Conservation (phyloP, 2,329 filamentous ascomycete genomes). For the Colletotrichum navitas region DNA sequence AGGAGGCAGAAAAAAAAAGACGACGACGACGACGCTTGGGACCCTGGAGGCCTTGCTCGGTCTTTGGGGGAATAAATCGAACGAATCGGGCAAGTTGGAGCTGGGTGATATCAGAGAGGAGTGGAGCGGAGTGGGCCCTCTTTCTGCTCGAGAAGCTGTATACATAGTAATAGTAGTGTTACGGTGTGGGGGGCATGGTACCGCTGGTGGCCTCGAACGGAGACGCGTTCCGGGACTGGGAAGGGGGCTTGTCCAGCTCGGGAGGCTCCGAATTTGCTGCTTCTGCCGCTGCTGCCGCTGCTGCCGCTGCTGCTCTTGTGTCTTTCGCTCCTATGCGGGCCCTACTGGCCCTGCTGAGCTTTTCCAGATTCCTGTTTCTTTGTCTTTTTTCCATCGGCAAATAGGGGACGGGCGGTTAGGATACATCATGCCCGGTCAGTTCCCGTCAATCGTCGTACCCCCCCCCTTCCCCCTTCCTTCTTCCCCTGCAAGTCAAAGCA, state of each 20-base stretch:
- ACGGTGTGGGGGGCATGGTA: conserved; percentile 12
- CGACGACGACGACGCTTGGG: too few relatives aligned
- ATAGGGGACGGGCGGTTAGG: background rate
- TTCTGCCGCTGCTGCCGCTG: background rate
- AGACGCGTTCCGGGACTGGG: conserved; percentile 20
- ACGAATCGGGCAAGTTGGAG: background rate
- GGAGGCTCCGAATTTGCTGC: conserved; percentile 17
- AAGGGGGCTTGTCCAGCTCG: conserved; percentile 22
- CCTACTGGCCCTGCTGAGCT: background rate
- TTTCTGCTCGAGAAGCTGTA: background rate
- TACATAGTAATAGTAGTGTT: too few relatives aligned
- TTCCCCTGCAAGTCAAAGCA: background rate
- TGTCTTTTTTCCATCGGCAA: background rate
- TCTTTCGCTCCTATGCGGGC: background rate
- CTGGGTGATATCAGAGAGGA: background rate
- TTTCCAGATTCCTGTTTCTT: background rate
- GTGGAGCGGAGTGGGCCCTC: conserved; percentile 1
- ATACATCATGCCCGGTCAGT: background rate
- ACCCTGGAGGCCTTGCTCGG: background rate
- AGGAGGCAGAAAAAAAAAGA: conserved; percentile 11
- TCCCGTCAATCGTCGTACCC: too few relatives aligned
- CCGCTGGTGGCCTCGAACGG: conserved; percentile 17
- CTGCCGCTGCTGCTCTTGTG: background rate
- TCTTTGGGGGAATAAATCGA: background rate
- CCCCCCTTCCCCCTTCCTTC: too few relatives aligned